Evolutionary conservation across 2,329 filamentous ascomycete genomes (phyloP), one percentile per base, ranked within the genome.

Genomic region (Paraphaeosphaeria minitans): DNA sequence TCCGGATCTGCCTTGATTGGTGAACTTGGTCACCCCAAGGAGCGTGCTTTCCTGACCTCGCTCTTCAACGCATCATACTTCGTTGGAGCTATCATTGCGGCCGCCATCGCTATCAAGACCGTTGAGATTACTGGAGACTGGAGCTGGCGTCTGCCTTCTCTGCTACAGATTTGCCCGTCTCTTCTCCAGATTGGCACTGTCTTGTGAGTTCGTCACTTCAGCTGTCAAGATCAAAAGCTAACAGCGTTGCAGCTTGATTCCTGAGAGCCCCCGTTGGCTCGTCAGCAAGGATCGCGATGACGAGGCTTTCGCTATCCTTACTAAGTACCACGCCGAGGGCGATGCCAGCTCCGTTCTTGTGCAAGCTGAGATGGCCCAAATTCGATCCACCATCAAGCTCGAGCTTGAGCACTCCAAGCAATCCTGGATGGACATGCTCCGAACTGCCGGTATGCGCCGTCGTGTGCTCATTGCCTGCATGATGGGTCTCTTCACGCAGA

Each of bases 41-140:
- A 87, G 71, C 83, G 86, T 60, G 79, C 85, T 0, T 77, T 84
- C n/a, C 65, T 87, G 54, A 87, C 84, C 0, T 86, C 84, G 7
- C 75, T 87, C 1, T 87, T 87, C 78, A 87, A 87, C 65, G 81
- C 84, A 1, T 84, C 82, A 1, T 85, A 84, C 70, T 86, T 84
- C 60, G 75, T 86, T 58, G 84, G 84, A 27, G 58, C 73, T 35
- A 85, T 86, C 46, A 64, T 71, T 35, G 73, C 83, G 0, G 81
- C 83, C 1, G 79, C 76, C 22, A 80, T 84, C 24, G 79, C 81
- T 0, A 80, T 84, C 54, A 79, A 80, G 24, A 85, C 83, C 5
- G 79, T 78, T 24, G 65, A 69, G 14, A 81, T 82, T 54, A 35
- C 6, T 0, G 67, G 68, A 22, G 61, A 75, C 52, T 82, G 80